Percentiles rank a stretch among this genome's conserved stretches.
These are phyloP conservation scores for Forsythia viridissima DNA, from an alignment of 257 asterid species.

Conservation along the genomic window DNA sequence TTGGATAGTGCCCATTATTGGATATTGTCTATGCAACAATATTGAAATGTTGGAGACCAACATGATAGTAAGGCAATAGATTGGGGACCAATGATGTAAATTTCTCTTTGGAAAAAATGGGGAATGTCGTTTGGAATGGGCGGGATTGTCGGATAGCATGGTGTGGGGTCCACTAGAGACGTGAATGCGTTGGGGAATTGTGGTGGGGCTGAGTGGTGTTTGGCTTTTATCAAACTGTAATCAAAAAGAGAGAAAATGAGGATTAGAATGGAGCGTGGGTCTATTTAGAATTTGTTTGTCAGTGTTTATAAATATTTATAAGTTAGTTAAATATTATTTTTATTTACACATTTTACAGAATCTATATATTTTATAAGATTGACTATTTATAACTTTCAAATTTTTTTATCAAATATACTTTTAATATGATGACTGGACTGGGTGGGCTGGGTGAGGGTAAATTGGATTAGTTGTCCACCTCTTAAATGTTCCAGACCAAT, in stretches of 20 bases:
- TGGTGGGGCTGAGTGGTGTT: not conserved
- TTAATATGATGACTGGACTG: no score
- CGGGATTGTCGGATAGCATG: not conserved
- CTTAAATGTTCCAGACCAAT: not conserved
- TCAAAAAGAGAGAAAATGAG: not conserved
- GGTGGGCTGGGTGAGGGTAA: no score
- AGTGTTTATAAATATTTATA: no score
- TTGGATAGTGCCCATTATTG: no score
- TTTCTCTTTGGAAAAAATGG: conserved; percentile 16
- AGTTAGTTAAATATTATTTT: no score
- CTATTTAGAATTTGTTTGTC: not conserved
- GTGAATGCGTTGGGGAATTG: conserved; percentile 15
- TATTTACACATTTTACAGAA: no score
- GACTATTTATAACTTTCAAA: no score
- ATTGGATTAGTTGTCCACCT: no score
- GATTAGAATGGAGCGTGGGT: not conserved
- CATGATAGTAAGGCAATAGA: not conserved
- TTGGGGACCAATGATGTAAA: not conserved
- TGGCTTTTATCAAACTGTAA: not conserved
- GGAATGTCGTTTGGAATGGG: conserved; percentile 6
- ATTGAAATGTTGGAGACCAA: not conserved
- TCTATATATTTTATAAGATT: no score
- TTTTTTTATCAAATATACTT: no score
- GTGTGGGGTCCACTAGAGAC: conserved; percentile 33
- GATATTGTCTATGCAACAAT: not conserved